Base-by-base conservation (phyloP, 2,329 filamentous ascomycete species). In the Cladophialophora immunda region DNA sequence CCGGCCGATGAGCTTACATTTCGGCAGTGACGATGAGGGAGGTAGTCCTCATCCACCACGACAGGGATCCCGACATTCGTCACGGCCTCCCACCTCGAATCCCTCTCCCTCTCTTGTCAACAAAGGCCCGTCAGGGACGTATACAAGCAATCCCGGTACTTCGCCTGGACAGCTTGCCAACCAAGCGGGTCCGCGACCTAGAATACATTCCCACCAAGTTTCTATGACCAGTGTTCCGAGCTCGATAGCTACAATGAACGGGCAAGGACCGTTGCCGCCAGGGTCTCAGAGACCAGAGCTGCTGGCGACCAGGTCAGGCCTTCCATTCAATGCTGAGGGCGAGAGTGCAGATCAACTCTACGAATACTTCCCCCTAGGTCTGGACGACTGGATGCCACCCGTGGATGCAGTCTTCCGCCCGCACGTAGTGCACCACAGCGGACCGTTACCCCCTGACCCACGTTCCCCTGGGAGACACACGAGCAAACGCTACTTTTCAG, bases 381-480 rank as follows among this genome's bases (percentile, higher is more conserved):
- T 97, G 66, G 93, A 97, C 77, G 94, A 97, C 75, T 97, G 87
- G 89, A 93, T 94, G 87, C 91, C 91, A 1, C 93, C 92, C 0
- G 92, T 96, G 2, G 93, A 97, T 78, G 93, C 93, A 4, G 90
- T 97, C 17, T 97, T 97, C 77, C 85, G 93, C 57, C 94, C 94
- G 5, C 94, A 97, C 77, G 92, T 97, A 17, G 94, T 97, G 2
- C 94, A 98, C 79, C 94, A 97, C 56, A 69, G 68, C 34, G 67
- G 68, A n/a, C 65, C 69, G 4, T 59, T 69, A 32, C 68, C 68
- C 0, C 62, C 69, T 4, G 69, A 72, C 38, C 68, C 71, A 25
- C 62, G 69, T 38, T 67, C 66, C n/a, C 70, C 70, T 36, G 70
- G 58, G 17, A 60, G 69, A 41, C 63, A 69, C 56, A 72, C 66